Base-by-base conservation (phyloP, 371 early-diverging fungal species). In the Zychaea mexicana region DNA sequence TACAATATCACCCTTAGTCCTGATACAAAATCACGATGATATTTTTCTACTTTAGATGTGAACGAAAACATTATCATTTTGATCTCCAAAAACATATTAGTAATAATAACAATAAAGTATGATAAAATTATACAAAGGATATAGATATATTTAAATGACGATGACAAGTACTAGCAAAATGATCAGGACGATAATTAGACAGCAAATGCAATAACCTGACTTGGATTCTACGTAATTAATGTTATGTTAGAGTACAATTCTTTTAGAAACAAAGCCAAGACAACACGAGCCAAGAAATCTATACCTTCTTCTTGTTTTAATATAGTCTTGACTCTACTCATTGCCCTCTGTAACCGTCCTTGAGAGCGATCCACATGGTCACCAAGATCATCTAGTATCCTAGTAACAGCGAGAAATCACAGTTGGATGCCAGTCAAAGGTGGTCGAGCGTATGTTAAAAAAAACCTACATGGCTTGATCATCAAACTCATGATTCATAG, bases 271-370 rank as follows among this genome's bases (percentile, higher is more conserved):
- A 42, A 42, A 42, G 15, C 15, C 7, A 12, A 42, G 15, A n/a
- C n/a, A n/a, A n/a, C n/a, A n/a, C 27, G 39, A 27, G 28, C 22
- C 21, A 52, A 3, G 31, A 39, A 32, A 24, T 19, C 22, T 42
- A 57, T 76, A 87, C 88, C 88, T 81, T 88, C 88, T 70, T 88
- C 86, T 54, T 79, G 71, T 55, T 79, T 83, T 55, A 88, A 66
- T 52, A 88, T 81, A 39, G 74, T 67, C 26, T 79, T 79, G 27
- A 88, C 82, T 47, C 83, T 72, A 33, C 68, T 68, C 86, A 86
- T 88, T 7, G 86, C 85, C 45, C 76, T 62, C 33, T 81, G 81
- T 28, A 88, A 61, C 42, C 76, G 66, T 13, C 79, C 76, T 52
- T 84, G 69, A 3, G 85, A 78, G 46, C 78, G 64, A 64, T 88